Evolutionary conservation across 2,329 filamentous ascomycete species (phyloP).

Genomic region (Cladophialophora yegresii): DNA sequence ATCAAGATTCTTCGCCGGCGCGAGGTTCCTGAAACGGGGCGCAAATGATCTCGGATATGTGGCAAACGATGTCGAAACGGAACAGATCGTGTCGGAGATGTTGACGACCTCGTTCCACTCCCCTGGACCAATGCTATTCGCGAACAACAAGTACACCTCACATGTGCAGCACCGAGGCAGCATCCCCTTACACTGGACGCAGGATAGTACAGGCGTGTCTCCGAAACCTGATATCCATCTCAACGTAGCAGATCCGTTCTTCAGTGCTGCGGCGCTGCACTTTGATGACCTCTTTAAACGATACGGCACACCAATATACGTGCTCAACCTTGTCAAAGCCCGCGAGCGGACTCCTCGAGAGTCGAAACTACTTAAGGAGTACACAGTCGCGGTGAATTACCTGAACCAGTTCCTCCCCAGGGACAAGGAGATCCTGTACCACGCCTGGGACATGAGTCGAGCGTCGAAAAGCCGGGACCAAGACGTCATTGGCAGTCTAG

Average conservation of each 20-base stretch:
- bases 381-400: conserved; percentile 82
- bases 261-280: conserved; percentile 86
- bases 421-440: conserved; percentile 84
- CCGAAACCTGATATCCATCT: conserved; percentile 96
- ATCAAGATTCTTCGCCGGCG: conserved; percentile 90
- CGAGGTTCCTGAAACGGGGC: conserved; percentile 89
- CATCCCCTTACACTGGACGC: conserved; percentile 95
- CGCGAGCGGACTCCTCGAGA: conserved; percentile 86
- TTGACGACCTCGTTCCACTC: conserved; percentile 94
- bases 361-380: conserved; percentile 85
- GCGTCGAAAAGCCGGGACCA: conserved; percentile 89
- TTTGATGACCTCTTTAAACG: conserved; percentile 93
- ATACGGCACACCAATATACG: conserved; percentile 90
- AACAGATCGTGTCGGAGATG: conserved; percentile 95
- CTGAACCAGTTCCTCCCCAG: conserved; percentile 89
- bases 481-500: conserved; percentile 90
- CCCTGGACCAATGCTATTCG: conserved; percentile 79
- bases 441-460: conserved; percentile 97
- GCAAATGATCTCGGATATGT: conserved; percentile 94
- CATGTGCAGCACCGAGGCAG: conserved; percentile 96
- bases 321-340: conserved; percentile 86
- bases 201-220: conserved; percentile 90
- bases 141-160: conserved; percentile 89
- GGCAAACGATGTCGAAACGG: conserved; percentile 97
- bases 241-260: conserved; percentile 95